Evolutionary conservation across 257 asterid species (phyloP).

Genomic region (Solanum okadae): DNA sequence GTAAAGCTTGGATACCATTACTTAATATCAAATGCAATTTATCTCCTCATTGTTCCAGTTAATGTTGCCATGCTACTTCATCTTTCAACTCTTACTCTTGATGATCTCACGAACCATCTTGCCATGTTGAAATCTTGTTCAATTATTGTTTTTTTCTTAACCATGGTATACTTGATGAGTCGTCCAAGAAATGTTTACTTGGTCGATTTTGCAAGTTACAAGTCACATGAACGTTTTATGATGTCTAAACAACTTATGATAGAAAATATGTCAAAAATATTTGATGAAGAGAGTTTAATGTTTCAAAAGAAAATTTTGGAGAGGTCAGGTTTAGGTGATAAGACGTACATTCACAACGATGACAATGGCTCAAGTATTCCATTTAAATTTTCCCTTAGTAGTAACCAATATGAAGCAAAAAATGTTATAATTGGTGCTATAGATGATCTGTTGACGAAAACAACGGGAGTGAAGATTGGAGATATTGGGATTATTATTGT

Average conservation of each 20-base stretch:
- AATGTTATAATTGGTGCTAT: neutral
- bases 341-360: constrained; percentile 5
- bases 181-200: constrained; percentile 30
- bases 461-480: neutral
- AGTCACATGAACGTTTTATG: constrained; percentile 13
- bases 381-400: neutral
- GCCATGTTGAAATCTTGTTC: constrained; percentile 18
- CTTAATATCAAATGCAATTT: constrained; percentile 23
- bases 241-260: constrained; percentile 3
- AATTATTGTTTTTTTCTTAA: constrained; percentile 11
- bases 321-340: constrained; percentile 30
- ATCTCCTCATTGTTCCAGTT: constrained; percentile 12
- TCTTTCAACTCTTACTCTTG: constrained; percentile 10
- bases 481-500: constrained; percentile 24
- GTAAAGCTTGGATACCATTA: constrained; percentile 32
- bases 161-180: constrained; percentile 13
- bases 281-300: constrained; percentile 14
- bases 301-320: constrained; percentile 28
- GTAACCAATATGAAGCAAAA: neutral
- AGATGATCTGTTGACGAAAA: constrained; percentile 1
- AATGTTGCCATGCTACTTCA: constrained; percentile 13
- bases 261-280: neutral
- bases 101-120: constrained; percentile 15
- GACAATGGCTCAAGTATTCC: neutral
- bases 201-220: constrained; percentile 35